A percentile compares a stretch with the other conserved stretches of the same genome.
phyloP scores from a whole-genome alignment of 441 rosid species.

The Cnidoscolus chayamansa region DNA sequence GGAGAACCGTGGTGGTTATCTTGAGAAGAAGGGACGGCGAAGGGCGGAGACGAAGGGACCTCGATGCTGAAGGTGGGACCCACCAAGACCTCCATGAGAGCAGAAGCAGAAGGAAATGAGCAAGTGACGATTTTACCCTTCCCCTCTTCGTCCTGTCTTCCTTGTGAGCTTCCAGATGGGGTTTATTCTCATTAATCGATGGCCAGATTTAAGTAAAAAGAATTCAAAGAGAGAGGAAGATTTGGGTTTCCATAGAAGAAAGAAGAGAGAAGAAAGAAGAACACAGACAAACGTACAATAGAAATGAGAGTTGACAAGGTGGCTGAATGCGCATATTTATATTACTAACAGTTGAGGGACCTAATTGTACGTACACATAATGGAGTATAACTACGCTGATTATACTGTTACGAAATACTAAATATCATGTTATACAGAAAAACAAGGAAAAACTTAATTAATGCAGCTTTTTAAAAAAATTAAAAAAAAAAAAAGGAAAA shows the following conservation, averaged over 20 bases:
- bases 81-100: slow-evolving; percentile 49
- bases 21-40: slow-evolving; percentile 23
- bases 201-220: not conserved
- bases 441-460: too few relatives aligned
- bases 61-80: slow-evolving; percentile 51
- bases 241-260: too few relatives aligned
- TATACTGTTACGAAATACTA: too few relatives aligned
- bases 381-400: too few relatives aligned
- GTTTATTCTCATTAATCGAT: slow-evolving; percentile 31
- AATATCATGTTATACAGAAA: too few relatives aligned
- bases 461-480: too few relatives aligned
- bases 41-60: slow-evolving; percentile 24
- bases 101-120: not conserved
- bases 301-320: not conserved
- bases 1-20: slow-evolving; percentile 24
- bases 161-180: slow-evolving; percentile 10
- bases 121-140: slow-evolving; percentile 14
- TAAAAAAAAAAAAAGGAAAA: not conserved
- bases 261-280: not conserved
- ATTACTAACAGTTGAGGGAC: too few relatives aligned
- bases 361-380: too few relatives aligned
- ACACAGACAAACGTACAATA: not conserved
- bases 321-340: too few relatives aligned
- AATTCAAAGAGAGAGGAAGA: not conserved
- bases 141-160: slow-evolving; percentile 24